Conservation (phyloP, 257 asterid genomes). For the Linaria vulgaris region DNA sequence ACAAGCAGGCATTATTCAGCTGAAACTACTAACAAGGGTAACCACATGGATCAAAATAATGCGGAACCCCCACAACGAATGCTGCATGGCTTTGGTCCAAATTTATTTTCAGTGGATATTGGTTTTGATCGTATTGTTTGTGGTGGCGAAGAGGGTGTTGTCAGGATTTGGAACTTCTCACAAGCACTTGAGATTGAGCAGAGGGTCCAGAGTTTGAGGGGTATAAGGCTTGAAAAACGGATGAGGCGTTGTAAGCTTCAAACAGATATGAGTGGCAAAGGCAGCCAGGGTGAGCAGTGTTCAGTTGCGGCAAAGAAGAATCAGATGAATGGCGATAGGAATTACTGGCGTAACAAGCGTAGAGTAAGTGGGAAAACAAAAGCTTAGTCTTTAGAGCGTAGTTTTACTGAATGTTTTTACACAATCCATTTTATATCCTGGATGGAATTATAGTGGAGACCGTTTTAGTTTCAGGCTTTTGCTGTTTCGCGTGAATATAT, state of each 20-base stretch:
- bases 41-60: slow-evolving; percentile 35
- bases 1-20: slow-evolving; percentile 29
- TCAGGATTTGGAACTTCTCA: slow-evolving; percentile 89
- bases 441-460: slow-evolving; percentile 1
- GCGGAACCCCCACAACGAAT: slow-evolving; percentile 87
- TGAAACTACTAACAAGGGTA: slow-evolving; percentile 29
- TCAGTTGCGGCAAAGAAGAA: slow-evolving; percentile 79
- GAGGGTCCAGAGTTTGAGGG: slow-evolving; percentile 50
- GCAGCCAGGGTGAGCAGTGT: slow-evolving; percentile 60
- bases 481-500: not conserved
- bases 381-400: slow-evolving; percentile 39
- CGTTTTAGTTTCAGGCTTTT: not conserved
- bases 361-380: slow-evolving; percentile 71
- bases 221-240: slow-evolving; percentile 69
- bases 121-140: slow-evolving; percentile 84
- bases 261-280: slow-evolving; percentile 42
- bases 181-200: slow-evolving; percentile 81
- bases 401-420: slow-evolving; percentile 23
- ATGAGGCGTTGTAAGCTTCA: slow-evolving; percentile 80
- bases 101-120: slow-evolving; percentile 66
- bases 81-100: slow-evolving; percentile 81
- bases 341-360: slow-evolving; percentile 68
- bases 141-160: slow-evolving; percentile 92
- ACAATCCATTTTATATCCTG: slow-evolving; percentile 8
- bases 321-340: slow-evolving; percentile 60